phyloP scores from a whole-genome alignment of 2,329 filamentous ascomycete species.

The Exophiala aquamarina region DNA sequence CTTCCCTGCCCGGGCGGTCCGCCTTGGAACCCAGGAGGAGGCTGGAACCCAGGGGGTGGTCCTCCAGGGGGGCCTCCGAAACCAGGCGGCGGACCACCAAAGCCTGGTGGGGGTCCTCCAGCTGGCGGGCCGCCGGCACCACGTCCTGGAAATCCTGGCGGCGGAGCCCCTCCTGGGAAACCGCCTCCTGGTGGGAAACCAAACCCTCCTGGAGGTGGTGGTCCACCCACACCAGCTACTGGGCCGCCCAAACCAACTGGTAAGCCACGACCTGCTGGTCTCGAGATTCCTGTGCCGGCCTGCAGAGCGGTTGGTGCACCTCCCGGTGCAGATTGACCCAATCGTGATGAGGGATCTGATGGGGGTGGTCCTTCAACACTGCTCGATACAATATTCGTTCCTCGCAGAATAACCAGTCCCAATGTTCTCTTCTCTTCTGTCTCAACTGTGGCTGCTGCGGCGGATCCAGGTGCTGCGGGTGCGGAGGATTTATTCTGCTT shows the following conservation, averaged over 20 bases:
- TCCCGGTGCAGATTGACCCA: conserved; percentile 73
- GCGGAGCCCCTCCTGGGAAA: conserved; percentile 53
- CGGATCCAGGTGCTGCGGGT: conserved; percentile 63
- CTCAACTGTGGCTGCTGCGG: conserved; percentile 63
- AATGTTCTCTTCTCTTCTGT: conserved; percentile 99
- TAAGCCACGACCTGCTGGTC: conserved; percentile 82
- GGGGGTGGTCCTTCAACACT: conserved; percentile 95
- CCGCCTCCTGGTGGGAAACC: conserved; percentile 48
- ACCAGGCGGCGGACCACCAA: conserved; percentile 46
- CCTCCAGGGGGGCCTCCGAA: conserved; percentile 22
- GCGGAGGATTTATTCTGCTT: conserved; percentile 69
- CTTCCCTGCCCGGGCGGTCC: conserved; percentile 58
- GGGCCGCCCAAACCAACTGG: conserved; percentile 85
- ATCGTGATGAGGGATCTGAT: conserved; percentile 83
- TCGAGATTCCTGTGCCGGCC: conserved; percentile 84
- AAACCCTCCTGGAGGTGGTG: conserved; percentile 62
- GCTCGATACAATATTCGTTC: conserved; percentile 89
- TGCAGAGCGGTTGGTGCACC: conserved; percentile 64
- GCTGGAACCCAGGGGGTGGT: conserved; percentile 49
- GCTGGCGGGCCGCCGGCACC: conserved; percentile 37
- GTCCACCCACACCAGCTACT: conserved; percentile 80
- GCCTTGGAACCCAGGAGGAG: conserved; percentile 71
- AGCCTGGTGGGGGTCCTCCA: conserved; percentile 46
- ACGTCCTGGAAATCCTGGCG: conserved; percentile 52
- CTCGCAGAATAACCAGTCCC: conserved; percentile 89